Percentiles rank a stretch among this genome's conserved stretches.
phyloP scores from a whole-genome alignment of 306 rosid species.

The Vigna mungo region DNA sequence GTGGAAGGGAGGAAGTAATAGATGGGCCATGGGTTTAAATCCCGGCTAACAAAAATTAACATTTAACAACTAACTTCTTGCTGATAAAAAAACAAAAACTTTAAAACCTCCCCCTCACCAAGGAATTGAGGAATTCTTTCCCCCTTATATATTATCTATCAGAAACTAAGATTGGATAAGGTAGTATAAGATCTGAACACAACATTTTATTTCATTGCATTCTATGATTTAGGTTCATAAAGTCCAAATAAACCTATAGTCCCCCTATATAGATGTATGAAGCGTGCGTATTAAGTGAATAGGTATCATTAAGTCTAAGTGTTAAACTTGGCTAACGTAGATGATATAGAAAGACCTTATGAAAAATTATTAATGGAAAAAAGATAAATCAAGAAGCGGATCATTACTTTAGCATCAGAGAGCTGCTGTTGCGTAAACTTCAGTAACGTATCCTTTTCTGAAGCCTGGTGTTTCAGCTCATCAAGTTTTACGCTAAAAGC shows the following conservation, averaged over 20 bases:
- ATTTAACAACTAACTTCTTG: no score
- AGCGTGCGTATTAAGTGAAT: slow-evolving; percentile 1
- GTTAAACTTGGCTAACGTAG: slow-evolving; percentile 8
- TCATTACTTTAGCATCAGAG: slow-evolving; percentile 81
- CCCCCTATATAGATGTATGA: slow-evolving; percentile 14
- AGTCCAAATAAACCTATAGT: slow-evolving; percentile 23
- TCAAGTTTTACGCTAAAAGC: slow-evolving; percentile 62
- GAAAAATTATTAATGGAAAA: slow-evolving; percentile 22
- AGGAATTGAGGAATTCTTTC: not conserved
- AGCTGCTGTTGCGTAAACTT: slow-evolving; percentile 72
- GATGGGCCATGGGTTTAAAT: no score
- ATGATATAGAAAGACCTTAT: slow-evolving; percentile 7
- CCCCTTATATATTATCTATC: not conserved
- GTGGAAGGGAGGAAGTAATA: no score
- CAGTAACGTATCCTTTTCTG: slow-evolving; percentile 75
- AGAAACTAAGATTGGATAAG: slow-evolving; percentile 16
- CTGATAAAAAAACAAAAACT: no score
- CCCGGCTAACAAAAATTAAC: no score
- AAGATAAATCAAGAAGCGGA: not conserved
- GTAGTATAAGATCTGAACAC: slow-evolving; percentile 17
- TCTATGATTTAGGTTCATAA: slow-evolving; percentile 17
- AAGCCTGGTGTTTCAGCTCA: slow-evolving; percentile 65
- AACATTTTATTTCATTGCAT: slow-evolving; percentile 1
- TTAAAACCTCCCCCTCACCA: not conserved
- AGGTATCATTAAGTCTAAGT: not conserved